These are phyloP conservation scores for Salix exigua DNA, from an alignment of 345 rosid species.

Conservation along the genomic window DNA sequence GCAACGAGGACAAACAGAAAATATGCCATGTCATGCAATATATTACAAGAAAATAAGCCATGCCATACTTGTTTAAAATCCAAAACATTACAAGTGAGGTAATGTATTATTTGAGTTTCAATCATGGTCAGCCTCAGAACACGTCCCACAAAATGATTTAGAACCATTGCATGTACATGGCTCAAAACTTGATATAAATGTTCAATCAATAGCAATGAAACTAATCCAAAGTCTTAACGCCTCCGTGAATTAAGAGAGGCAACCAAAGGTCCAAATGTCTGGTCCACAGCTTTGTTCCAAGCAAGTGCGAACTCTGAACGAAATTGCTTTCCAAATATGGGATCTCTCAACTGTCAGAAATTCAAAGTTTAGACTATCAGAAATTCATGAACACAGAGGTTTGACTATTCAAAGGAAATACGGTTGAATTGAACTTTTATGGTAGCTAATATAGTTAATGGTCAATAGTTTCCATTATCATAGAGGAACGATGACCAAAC, in stretches of 20 bases:
- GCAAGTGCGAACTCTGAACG: slow-evolving; percentile 49
- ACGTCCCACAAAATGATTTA: slow-evolving; percentile 1
- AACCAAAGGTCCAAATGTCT: slow-evolving; percentile 61
- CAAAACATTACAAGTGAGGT: not conserved
- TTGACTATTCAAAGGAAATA: not conserved
- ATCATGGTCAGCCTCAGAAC: slow-evolving; percentile 9
- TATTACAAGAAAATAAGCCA: not conserved
- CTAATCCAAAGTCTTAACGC: slow-evolving; percentile 38
- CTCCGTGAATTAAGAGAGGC: slow-evolving; percentile 60
- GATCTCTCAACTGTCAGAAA: slow-evolving; percentile 47
- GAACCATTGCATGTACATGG: slow-evolving; percentile 11
- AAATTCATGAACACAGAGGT: not conserved
- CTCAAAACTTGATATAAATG: slow-evolving; percentile 2
- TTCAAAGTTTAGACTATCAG: slow-evolving; percentile 16
- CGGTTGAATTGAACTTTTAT: not conserved
- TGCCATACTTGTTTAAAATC: not conserved
- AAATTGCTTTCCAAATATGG: slow-evolving; percentile 54
- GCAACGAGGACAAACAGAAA: not conserved
- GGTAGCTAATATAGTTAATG: not conserved
- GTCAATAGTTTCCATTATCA: not conserved
- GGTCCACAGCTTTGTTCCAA: slow-evolving; percentile 89
- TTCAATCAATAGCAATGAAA: not conserved
- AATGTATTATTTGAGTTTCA: slow-evolving; percentile 1
- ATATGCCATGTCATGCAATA: not conserved
- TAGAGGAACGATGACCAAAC: not conserved